These are phyloP conservation scores for Avena atlantica DNA, from an alignment of 176 grass and related monocot species.

Conservation along the genomic window DNA sequence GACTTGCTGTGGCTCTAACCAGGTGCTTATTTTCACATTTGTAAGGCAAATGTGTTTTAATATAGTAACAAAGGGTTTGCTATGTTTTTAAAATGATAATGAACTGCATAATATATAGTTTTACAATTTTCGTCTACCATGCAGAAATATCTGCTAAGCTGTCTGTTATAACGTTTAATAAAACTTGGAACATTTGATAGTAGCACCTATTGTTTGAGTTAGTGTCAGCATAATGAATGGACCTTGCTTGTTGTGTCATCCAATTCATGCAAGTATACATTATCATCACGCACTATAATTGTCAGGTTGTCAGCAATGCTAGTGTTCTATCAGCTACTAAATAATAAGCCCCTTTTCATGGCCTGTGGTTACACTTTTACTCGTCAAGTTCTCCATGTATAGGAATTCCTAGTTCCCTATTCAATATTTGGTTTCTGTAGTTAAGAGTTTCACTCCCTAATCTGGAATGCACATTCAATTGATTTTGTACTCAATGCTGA, in stretches of 20 bases:
- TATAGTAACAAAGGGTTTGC: background rate
- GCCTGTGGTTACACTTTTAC: background rate
- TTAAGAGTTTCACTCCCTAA: constrained; percentile 7
- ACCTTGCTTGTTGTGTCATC: constrained; percentile 10
- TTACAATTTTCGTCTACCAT: background rate
- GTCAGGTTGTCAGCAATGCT: background rate
- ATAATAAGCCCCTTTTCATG: constrained; percentile 4
- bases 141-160: constrained; percentile 22
- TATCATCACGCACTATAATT: constrained; percentile 11
- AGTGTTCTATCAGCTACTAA: background rate
- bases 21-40: background rate
- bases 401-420: background rate
- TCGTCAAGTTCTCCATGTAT: background rate
- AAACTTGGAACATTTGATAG: constrained; percentile 24
- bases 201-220: constrained; percentile 7
- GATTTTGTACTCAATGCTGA: background rate
- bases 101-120: constrained; percentile 6
- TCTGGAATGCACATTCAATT: background rate
- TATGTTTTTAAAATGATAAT: background rate
- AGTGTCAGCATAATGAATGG: background rate
- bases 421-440: background rate
- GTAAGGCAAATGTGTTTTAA: constrained; percentile 17
- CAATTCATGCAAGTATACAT: constrained; percentile 22
- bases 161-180: background rate
- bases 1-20: background rate